Evolutionary conservation across 2,329 filamentous ascomycete species (phyloP).

Genomic region (Exophiala sideris): DNA sequence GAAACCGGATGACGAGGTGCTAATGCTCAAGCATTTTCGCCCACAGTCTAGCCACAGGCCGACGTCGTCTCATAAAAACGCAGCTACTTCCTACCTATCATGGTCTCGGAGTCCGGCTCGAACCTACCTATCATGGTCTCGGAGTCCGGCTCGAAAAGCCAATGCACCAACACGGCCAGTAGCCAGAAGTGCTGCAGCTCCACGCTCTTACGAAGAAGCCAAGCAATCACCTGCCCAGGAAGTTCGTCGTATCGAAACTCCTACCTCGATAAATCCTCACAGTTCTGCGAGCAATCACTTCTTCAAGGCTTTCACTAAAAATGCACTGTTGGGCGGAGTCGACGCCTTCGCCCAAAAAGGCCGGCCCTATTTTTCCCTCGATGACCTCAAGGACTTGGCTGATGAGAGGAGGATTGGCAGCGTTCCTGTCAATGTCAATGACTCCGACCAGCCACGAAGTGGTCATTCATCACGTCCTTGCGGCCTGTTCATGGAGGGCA

Average conservation of each 20-base stretch:
- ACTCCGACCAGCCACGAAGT: not conserved
- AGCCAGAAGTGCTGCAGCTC: not conserved
- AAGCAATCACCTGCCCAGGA: not conserved
- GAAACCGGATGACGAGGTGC: not conserved
- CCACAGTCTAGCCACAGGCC: not conserved
- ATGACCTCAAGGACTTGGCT: slow-evolving; percentile 21
- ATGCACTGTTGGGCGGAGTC: slow-evolving; percentile 13
- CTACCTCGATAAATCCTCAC: not conserved
- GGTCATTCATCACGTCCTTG: too few species aligned
- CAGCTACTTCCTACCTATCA: slow-evolving; percentile 3
- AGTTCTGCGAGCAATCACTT: slow-evolving; percentile 2
- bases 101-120: slow-evolving; percentile 11
- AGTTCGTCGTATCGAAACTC: not conserved
- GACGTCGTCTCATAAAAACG: not conserved
- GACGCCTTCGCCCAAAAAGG: slow-evolving; percentile 1
- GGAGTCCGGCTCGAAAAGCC: not conserved
- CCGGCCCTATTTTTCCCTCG: slow-evolving; percentile 15
- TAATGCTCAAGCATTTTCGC: not conserved
- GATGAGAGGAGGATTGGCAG: not conserved
- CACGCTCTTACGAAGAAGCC: not conserved
- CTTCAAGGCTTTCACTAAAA: slow-evolving; percentile 5
- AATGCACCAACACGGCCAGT: not conserved
- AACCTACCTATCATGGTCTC: slow-evolving; percentile 11
- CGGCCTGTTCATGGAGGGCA: too few species aligned
- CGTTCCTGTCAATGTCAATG: not conserved